Base-by-base conservation (phyloP, 305 asterid species). In the Plantago coronopus region DNA sequence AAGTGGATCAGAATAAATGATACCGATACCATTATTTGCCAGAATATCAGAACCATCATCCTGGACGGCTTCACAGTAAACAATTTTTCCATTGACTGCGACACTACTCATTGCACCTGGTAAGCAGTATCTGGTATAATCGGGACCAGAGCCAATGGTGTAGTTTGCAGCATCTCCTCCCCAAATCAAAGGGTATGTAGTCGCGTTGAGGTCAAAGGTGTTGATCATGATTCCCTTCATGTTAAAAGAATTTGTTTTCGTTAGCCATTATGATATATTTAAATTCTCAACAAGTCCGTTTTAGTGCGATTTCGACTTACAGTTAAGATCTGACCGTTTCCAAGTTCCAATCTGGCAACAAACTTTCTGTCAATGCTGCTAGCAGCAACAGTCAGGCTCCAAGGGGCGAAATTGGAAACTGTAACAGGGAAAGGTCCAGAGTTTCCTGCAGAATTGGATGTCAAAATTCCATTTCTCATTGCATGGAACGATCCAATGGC, bases 401-500 rank as follows among this genome's bases (percentile, higher is more conserved):
- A 85, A 1, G 94, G 94, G 16, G 94, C 74, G 27, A 12, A 64
- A 64, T 81, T 85, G 12, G 71, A 7, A 46, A 74, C 75, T 0
- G 72, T 4, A 5, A 68, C 85, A 12, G 75, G 82, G 43, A 0
- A 14, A 16, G 78, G 76, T 3, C 89, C 94, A 0, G 69, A 31
- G 42, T 75, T 76, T 50, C 80, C 88, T 0, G 85, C 88, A 0
- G 88, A 79, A 48, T 71, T 73, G 10, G 83, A 78, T 15, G 84
- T 80, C 55, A 85, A 70, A 18, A 85, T 78, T 14, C 89, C 89
- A 2, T 73, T 80, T 59, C 48, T 69, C 82, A 79, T 77, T 27
- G 94, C 87, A 37, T 85, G 94, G 70, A 85, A 85, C 29, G 94
- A 74, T 61, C 89, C 94, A 2, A 85, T 85, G 46, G 94, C 89